A percentile compares a stretch with the other conserved stretches of the same genome.
These are phyloP conservation scores for Apiospora koreana DNA, from an alignment of 2,329 filamentous ascomycete species.

Conservation along the genomic window DNA sequence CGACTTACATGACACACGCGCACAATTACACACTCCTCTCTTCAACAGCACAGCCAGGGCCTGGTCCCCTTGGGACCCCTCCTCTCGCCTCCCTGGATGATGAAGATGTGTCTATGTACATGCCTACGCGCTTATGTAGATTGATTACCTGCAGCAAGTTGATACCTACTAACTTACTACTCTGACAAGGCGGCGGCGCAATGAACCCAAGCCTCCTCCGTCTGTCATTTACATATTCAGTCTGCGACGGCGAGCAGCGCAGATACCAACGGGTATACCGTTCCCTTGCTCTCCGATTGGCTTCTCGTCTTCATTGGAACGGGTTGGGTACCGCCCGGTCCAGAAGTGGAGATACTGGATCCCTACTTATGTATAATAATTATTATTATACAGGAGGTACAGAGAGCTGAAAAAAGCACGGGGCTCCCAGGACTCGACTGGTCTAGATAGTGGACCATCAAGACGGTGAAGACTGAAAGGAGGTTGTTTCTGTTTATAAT, in stretches of 20 bases:
- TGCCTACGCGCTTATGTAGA: background rate
- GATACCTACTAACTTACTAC: background rate
- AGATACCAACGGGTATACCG: background rate
- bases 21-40: background rate
- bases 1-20: background rate
- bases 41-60: background rate
- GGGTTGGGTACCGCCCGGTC: background rate
- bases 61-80: background rate
- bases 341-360: background rate
- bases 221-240: background rate
- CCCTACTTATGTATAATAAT: constrained; percentile 9
- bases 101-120: background rate
- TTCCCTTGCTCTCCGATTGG: background rate
- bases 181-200: background rate
- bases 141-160: background rate
- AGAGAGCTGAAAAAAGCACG: constrained; percentile 1
- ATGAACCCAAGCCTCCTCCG: background rate
- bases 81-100: background rate
- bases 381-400: background rate
- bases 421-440: background rate
- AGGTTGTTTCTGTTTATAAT: constrained; percentile 7
- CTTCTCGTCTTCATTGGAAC: background rate
- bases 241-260: background rate
- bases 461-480: constrained; percentile 5
- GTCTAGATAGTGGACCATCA: background rate